phyloP scores from a whole-genome alignment of 352 stramenopile genomes.

The Phytopythium oedochilum region DNA sequence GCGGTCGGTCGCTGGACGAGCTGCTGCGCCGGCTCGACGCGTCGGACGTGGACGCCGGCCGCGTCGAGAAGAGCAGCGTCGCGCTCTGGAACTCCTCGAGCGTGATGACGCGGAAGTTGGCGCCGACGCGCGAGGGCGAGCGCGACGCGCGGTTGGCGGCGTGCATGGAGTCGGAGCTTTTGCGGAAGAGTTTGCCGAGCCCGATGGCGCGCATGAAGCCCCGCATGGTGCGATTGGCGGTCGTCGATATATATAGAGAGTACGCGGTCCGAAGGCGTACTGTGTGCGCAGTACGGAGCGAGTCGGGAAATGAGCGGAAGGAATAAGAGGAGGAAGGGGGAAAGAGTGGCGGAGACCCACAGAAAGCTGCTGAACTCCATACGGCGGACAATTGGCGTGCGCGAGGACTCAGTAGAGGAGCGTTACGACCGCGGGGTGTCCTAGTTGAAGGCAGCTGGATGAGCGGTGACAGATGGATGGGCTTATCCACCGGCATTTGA shows the following conservation, averaged over 20 bases:
- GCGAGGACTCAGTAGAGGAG: background rate
- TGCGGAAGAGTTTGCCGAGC: slow-evolving; percentile 51
- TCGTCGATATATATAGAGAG: slow-evolving; percentile 9
- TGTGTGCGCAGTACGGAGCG: slow-evolving; percentile 5
- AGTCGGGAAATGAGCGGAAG: slow-evolving; percentile 29
- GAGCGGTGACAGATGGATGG: background rate
- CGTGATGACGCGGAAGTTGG: slow-evolving; percentile 30
- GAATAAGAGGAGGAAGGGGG: background rate
- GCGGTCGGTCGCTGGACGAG: slow-evolving; percentile 38
- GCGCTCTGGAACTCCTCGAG: slow-evolving; percentile 33
- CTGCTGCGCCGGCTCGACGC: slow-evolving; percentile 25
- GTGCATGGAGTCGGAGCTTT: slow-evolving; percentile 7
- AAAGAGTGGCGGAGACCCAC: too few species aligned
- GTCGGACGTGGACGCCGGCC: slow-evolving; percentile 1
- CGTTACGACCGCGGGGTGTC: too few species aligned
- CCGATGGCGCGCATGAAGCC: slow-evolving; percentile 63
- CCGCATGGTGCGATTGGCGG: slow-evolving; percentile 37
- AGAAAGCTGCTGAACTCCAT: background rate
- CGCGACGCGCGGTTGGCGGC: background rate
- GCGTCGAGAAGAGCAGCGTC: slow-evolving; percentile 6
- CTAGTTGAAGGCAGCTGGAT: background rate
- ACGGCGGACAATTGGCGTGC: background rate
- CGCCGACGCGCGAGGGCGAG: slow-evolving; percentile 5
- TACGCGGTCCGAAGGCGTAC: slow-evolving; percentile 14
- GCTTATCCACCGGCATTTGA: background rate